phyloP scores from a whole-genome alignment of 2,329 filamentous ascomycete genomes.

The Calonectria hawksworthii region DNA sequence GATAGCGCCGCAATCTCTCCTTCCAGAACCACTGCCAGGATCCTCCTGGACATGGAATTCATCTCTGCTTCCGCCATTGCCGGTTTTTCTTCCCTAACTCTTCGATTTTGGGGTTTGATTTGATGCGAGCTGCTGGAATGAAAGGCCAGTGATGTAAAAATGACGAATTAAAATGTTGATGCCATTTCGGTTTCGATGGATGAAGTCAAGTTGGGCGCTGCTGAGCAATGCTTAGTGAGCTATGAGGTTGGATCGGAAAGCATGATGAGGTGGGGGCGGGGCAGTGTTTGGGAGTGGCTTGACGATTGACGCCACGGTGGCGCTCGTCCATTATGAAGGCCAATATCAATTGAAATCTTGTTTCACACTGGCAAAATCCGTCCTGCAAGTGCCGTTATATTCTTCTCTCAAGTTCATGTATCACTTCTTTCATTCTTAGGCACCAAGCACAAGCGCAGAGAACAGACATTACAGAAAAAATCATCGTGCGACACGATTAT shows the following conservation, averaged over 20 bases:
- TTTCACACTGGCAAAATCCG: background rate
- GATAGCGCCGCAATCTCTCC: constrained; percentile 62
- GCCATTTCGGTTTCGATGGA: background rate
- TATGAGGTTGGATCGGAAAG: constrained; percentile 4
- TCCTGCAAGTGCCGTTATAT: background rate
- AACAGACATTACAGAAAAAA: background rate
- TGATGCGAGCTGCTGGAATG: no score
- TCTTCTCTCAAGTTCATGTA: background rate
- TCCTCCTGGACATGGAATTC: constrained; percentile 57
- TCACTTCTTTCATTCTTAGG: background rate
- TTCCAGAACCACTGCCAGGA: constrained; percentile 69
- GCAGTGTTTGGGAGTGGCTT: constrained; percentile 10
- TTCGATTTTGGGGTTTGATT: background rate
- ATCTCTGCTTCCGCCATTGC: constrained; percentile 38
- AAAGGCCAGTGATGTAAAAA: background rate
- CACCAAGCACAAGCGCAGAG: background rate
- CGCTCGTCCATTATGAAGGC: background rate
- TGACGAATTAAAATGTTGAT: background rate
- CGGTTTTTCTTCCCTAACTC: background rate
- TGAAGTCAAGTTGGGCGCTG: background rate
- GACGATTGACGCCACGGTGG: constrained; percentile 14
- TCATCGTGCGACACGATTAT: background rate
- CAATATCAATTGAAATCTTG: background rate
- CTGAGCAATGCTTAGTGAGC: constrained; percentile 23
- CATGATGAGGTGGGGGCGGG: constrained; percentile 24